These are phyloP conservation scores for Euryodendron excelsum DNA, from an alignment of 148 eudicot genomes.

Conservation along the genomic window DNA sequence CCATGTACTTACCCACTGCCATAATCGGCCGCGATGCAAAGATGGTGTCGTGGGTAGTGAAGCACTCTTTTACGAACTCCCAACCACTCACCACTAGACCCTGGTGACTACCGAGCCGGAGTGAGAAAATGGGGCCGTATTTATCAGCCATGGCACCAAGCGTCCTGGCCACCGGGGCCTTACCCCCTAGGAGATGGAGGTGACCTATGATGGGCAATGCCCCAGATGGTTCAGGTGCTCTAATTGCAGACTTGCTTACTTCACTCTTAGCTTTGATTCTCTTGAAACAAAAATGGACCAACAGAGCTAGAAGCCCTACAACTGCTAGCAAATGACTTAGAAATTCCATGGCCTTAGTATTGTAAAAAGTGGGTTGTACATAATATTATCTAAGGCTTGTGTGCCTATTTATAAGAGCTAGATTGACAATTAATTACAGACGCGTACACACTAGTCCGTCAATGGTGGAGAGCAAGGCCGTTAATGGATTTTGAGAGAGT, in stretches of 20 bases:
- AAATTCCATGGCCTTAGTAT: neutral
- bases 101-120: constrained; percentile 26
- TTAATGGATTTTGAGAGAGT: no score
- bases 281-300: neutral
- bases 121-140: constrained; percentile 35
- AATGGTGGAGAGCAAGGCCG: no score
- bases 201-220: constrained; percentile 52
- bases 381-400: no score
- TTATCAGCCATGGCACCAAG: no score
- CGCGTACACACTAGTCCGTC: no score
- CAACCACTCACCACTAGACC: constrained; percentile 31
- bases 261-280: neutral
- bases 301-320: neutral
- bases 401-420: no score
- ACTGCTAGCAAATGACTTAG: neutral
- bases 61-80: constrained; percentile 35
- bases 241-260: neutral
- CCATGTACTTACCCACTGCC: constrained; percentile 26
- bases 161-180: constrained; percentile 22
- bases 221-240: constrained; percentile 39
- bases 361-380: no score
- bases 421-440: no score
- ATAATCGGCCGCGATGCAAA: constrained; percentile 27
- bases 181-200: constrained; percentile 29
- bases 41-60: constrained; percentile 26